phyloP scores from a whole-genome alignment of 495 filamentous ascomycete species.

The Niebla homalea region DNA sequence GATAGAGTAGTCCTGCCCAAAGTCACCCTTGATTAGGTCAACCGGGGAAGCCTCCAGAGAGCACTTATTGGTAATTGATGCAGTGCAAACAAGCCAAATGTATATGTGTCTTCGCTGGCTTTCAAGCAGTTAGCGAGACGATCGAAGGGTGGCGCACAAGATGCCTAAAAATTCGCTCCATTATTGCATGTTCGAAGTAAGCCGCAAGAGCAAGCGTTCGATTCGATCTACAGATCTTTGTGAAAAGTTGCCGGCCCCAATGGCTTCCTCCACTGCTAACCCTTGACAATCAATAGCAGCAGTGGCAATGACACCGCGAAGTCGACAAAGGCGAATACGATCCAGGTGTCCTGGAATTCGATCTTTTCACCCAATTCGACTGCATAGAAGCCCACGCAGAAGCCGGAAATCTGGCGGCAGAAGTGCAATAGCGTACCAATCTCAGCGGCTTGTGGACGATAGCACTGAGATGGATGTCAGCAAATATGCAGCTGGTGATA shows the following conservation, averaged over 20 bases:
- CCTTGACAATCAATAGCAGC: slow-evolving; percentile 4
- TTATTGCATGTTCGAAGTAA: no score
- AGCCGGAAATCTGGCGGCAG: slow-evolving; percentile 22
- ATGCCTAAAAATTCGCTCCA: no score
- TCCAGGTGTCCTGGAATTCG: slow-evolving; percentile 14
- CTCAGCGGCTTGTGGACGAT: slow-evolving; percentile 30
- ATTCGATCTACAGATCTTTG: neutral
- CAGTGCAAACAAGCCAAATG: no score
- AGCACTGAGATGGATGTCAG: slow-evolving; percentile 18
- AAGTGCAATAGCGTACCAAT: slow-evolving; percentile 29
- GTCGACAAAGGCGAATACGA: slow-evolving; percentile 11
- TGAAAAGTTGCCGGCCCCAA: slow-evolving; percentile 3
- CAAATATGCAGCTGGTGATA: neutral
- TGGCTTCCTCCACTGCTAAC: slow-evolving; percentile 3
- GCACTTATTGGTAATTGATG: no score
- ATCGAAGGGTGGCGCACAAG: no score
- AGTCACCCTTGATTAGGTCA: no score
- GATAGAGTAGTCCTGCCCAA: no score
- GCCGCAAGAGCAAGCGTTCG: no score
- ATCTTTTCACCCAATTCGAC: slow-evolving; percentile 7
- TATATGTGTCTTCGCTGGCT: no score
- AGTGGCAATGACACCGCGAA: slow-evolving; percentile 6
- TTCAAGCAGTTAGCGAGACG: no score
- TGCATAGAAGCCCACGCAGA: slow-evolving; percentile 24
- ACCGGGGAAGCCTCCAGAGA: no score